Evolutionary conservation across 1,139 yeast genomes (phyloP).

Genomic region (Pichia sp.): DNA sequence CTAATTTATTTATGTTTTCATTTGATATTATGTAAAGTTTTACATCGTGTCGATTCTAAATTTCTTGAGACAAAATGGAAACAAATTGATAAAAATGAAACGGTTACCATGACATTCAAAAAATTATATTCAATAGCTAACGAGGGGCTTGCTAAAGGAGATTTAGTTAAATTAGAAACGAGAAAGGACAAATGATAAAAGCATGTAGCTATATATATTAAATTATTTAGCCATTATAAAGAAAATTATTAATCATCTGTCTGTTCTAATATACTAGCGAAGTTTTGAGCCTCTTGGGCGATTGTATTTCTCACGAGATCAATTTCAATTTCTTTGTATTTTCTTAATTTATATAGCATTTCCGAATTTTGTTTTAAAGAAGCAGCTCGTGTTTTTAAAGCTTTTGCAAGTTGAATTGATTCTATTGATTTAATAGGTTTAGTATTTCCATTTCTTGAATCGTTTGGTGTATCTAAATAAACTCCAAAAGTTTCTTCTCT

Average conservation of each 20-base stretch:
- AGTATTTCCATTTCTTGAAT: background rate
- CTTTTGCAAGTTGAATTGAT: constrained; percentile 2
- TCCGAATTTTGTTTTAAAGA: constrained; percentile 9
- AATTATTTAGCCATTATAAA: background rate
- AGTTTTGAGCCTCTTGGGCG: constrained; percentile 2
- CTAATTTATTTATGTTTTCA: constrained; percentile 18
- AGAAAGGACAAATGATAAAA: no score
- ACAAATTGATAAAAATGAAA: constrained; percentile 24
- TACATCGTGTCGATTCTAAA: constrained; percentile 18
- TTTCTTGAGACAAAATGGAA: constrained; percentile 25
- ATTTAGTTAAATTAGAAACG: background rate
- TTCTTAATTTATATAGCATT: constrained; percentile 1
- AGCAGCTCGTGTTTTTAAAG: constrained; percentile 1
- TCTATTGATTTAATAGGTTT: constrained; percentile 1
- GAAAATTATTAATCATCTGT: background rate
- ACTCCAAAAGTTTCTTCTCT: constrained; percentile 11
- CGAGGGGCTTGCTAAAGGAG: background rate
- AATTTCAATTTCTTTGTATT: constrained; percentile 2
- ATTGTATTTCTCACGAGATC: constrained; percentile 1
- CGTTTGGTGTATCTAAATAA: background rate
- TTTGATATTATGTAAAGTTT: constrained; percentile 12
- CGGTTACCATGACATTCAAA: constrained; percentile 20
- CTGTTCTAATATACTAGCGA: background rate
- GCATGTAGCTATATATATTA: background rate
- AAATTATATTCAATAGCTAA: constrained; percentile 18